A percentile compares a stretch with the other conserved stretches of the same genome.
phyloP scores from a whole-genome alignment of 768 basidiomycete genomes.

The Suillus ampliporus region DNA sequence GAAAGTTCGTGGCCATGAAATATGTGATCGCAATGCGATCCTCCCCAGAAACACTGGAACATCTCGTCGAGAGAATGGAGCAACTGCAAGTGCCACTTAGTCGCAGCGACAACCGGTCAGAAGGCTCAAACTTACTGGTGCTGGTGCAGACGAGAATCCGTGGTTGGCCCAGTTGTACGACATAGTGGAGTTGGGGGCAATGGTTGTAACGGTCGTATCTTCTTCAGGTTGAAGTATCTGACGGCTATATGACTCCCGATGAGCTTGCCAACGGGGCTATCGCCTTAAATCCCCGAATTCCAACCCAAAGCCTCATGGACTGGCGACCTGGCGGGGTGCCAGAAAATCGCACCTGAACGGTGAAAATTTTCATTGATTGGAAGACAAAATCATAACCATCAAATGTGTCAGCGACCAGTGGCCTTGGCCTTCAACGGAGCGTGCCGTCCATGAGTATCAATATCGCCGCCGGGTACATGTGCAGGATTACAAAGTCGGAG shows the following conservation, averaged over 20 bases:
- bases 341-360: no score
- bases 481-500: no score
- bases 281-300: neutral
- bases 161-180: neutral
- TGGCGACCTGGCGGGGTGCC: no score
- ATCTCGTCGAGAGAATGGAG: no score
- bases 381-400: neutral
- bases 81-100: neutral
- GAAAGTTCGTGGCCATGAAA: slow-evolving; percentile 14
- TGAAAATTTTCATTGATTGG: neutral
- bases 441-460: neutral
- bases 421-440: neutral
- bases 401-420: neutral
- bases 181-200: neutral
- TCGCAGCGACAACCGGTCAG: neutral
- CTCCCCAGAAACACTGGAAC: neutral
- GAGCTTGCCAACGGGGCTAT: neutral
- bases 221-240: neutral
- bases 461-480: neutral
- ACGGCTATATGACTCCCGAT: neutral
- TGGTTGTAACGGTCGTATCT: neutral
- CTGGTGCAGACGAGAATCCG: no score
- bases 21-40: neutral
- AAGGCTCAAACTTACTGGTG: neutral
- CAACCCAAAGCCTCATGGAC: neutral